Base-by-base conservation (phyloP, 345 rosid genomes). In the Acer yangbiense region DNA sequence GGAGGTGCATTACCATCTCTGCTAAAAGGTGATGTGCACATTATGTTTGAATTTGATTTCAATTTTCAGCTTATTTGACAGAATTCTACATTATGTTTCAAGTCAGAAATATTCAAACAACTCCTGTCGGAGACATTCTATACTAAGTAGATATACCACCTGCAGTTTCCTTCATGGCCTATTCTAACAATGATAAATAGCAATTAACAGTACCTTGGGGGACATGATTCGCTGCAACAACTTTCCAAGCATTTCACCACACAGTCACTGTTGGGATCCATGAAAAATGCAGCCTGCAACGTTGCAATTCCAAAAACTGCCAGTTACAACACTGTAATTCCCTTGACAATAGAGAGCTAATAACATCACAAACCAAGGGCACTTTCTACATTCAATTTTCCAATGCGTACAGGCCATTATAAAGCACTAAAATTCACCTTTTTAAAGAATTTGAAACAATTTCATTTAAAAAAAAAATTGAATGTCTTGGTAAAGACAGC, bases 241-340 rank as follows among this genome's bases (percentile, higher is more conserved):
- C 90, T 91, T 76, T 85, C 84, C 83, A 91, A 77, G 87, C 98
- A 92, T 82, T 91, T 78, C 58, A 95, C 94, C 7, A 88, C 69
- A 79, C 94, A 93, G 60, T 92, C 93, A 55, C 80, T 76, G 63
- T 87, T 80, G 14, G 97, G 94, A 68, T 92, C 94, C 25, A 92
- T 35, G 83, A 93, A 93, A 83, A 86, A 90, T 61, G 88, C 95
- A 80, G 87, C 69, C 99, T 95, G 87, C 78, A 82, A 66, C 21
- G 75, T 75, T 17, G 58, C 44, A 78, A 71, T 41, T 58, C 27
- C 54, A 55, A 50, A 67, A 73, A 69, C 54, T 3, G 6, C 14
- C 64, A 35, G 11, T 68, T 46, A 68, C 35, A 29, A 43, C 27
- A 43, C 62, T 27, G 66, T 29, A 35, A 2, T n/a, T 60, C 25